A percentile compares a stretch with the other conserved stretches of the same genome.
Conservation (phyloP, 2,329 filamentous ascomycete species). For the Colletotrichum plurivorum region DNA sequence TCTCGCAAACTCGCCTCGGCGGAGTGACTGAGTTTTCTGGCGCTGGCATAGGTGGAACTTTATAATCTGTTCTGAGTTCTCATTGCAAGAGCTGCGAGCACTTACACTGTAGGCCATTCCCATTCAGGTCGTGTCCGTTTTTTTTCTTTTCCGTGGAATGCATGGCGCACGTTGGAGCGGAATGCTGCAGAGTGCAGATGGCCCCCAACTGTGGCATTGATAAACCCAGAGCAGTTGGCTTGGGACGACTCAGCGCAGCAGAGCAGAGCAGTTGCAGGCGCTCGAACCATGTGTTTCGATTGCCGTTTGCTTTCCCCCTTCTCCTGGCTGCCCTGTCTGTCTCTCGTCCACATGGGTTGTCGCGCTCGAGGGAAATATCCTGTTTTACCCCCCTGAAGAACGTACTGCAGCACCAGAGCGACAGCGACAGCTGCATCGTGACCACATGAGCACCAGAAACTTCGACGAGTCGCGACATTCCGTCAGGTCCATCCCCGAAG, state of each 20-base stretch:
- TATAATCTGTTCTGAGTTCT: too few relatives aligned
- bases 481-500: not conserved
- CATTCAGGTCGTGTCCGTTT: too few relatives aligned
- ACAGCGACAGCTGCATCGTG: constrained; percentile 5
- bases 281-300: constrained; percentile 36
- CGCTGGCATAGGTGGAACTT: too few relatives aligned
- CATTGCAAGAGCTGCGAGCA: too few relatives aligned
- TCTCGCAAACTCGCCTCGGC: not conserved
- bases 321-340: not conserved
- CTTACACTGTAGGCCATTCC: too few relatives aligned
- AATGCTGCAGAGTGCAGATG: not conserved
- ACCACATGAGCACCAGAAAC: constrained; percentile 3
- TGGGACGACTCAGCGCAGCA: constrained; percentile 7
- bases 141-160: not conserved
- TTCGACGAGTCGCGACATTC: not conserved
- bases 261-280: constrained; percentile 36
- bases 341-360: not conserved
- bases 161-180: constrained; percentile 6
- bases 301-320: constrained; percentile 15
- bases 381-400: not conserved
- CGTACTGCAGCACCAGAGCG: not conserved
- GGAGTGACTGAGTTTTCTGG: too few relatives aligned
- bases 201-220: not conserved
- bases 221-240: constrained; percentile 4
- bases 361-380: constrained; percentile 10